Evolutionary conservation across 2,329 filamentous ascomycete genomes (phyloP).

Genomic region (Kalmusia sp.): DNA sequence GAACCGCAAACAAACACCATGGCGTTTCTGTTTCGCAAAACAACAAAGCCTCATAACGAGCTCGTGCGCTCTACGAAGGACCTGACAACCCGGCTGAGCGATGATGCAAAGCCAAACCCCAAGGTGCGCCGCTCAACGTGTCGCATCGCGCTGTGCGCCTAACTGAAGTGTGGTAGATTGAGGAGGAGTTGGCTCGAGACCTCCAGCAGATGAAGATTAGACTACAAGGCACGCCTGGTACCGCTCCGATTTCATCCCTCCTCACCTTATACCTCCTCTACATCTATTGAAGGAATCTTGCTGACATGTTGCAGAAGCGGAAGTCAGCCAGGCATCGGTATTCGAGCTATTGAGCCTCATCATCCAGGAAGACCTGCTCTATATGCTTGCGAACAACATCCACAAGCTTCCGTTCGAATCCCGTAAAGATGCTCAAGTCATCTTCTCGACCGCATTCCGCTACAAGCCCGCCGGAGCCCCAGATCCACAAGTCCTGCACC

Average conservation of each 20-base stretch:
- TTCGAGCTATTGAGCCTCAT: slow-evolving; percentile 84
- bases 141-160: slow-evolving; percentile 4
- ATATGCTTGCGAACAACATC: slow-evolving; percentile 81
- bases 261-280: slow-evolving; percentile 7
- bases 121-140: slow-evolving; percentile 55
- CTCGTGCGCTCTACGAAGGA: slow-evolving; percentile 70
- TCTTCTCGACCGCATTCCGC: slow-evolving; percentile 93
- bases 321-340: slow-evolving; percentile 86
- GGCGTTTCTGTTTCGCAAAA: slow-evolving; percentile 74
- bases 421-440: slow-evolving; percentile 92
- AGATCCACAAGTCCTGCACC: slow-evolving; percentile 85
- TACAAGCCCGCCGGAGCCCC: slow-evolving; percentile 77
- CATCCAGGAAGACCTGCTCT: slow-evolving; percentile 88
- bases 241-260: slow-evolving; percentile 26
- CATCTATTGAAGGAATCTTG: not conserved
- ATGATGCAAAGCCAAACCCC: slow-evolving; percentile 63
- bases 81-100: slow-evolving; percentile 62
- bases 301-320: slow-evolving; percentile 70
- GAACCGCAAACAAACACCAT: slow-evolving; percentile 52
- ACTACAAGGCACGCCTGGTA: slow-evolving; percentile 92
- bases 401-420: slow-evolving; percentile 92
- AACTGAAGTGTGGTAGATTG: slow-evolving; percentile 62
- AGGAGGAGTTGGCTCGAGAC: slow-evolving; percentile 85
- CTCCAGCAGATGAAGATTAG: slow-evolving; percentile 90
- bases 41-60: slow-evolving; percentile 67